Conservation (phyloP, 768 basidiomycete genomes). For the Tephrocybe sp. region DNA sequence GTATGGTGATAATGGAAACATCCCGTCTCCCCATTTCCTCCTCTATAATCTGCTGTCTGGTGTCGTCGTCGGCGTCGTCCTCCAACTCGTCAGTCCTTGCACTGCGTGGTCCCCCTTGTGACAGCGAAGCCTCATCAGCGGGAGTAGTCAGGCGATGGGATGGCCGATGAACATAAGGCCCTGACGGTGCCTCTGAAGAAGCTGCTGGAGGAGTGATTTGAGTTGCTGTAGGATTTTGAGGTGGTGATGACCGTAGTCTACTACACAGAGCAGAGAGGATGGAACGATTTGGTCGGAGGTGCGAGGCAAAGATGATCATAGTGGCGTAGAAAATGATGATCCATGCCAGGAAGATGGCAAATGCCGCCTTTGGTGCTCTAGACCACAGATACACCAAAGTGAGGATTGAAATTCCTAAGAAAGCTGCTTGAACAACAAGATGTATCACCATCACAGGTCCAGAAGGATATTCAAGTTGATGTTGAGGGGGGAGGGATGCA, state of each 20-base stretch:
- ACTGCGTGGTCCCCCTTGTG: slow-evolving; percentile 44
- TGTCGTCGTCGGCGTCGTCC: slow-evolving; percentile 74
- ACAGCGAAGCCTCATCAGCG: slow-evolving; percentile 38
- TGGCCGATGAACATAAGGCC: slow-evolving; percentile 73
- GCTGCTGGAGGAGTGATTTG: slow-evolving; percentile 34
- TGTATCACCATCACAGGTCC: slow-evolving; percentile 42
- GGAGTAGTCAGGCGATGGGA: slow-evolving; percentile 46
- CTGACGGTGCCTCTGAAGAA: slow-evolving; percentile 46
- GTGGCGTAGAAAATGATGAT: slow-evolving; percentile 54
- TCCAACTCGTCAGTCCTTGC: slow-evolving; percentile 61
- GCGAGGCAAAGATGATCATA: slow-evolving; percentile 57
- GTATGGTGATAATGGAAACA: slow-evolving; percentile 79
- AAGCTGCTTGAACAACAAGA: slow-evolving; percentile 51
- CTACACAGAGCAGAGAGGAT: slow-evolving; percentile 49
- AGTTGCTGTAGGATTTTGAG: slow-evolving; percentile 23
- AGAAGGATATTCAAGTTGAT: slow-evolving; percentile 29
- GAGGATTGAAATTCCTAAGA: slow-evolving; percentile 59
- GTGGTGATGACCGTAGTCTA: slow-evolving; percentile 33
- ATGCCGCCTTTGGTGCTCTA: slow-evolving; percentile 51
- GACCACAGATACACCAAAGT: slow-evolving; percentile 61
- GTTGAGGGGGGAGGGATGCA: not conserved
- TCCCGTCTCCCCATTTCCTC: slow-evolving; percentile 81
- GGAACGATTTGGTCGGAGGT: slow-evolving; percentile 56
- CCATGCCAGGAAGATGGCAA: slow-evolving; percentile 68
- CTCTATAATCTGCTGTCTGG: slow-evolving; percentile 73